Percentiles rank a stretch among this genome's conserved stretches.
Conservation (phyloP, 192 early-diverging fungal genomes). For the Umbelopsis isabellina region DNA sequence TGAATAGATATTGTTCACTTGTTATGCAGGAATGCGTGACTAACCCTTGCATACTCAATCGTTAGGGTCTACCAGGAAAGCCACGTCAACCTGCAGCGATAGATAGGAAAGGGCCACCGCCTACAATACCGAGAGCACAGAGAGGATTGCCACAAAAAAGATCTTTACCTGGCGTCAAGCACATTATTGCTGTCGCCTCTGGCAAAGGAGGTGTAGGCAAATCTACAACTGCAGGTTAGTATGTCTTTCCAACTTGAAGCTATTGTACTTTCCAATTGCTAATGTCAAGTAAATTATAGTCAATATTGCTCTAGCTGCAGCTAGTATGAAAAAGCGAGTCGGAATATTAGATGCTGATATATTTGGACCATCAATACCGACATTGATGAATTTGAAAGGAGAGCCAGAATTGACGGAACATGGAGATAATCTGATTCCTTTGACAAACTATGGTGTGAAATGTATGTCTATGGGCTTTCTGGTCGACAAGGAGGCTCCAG, state of each 20-base stretch:
- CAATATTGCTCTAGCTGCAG: slow-evolving; percentile 74
- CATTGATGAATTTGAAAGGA: slow-evolving; percentile 79
- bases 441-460: slow-evolving; percentile 85
- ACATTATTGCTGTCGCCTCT: slow-evolving; percentile 81
- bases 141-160: slow-evolving; percentile 73
- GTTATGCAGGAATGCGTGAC: too few species aligned
- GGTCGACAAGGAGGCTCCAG: slow-evolving; percentile 67
- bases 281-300: slow-evolving; percentile 44
- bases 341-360: slow-evolving; percentile 90
- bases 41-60: background rate
- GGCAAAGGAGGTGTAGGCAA: slow-evolving; percentile 95
- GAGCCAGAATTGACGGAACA: slow-evolving; percentile 67
- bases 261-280: background rate
- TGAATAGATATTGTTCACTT: too few species aligned
- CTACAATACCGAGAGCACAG: slow-evolving; percentile 53
- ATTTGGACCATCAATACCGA: slow-evolving; percentile 90
- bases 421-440: slow-evolving; percentile 66
- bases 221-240: slow-evolving; percentile 77
- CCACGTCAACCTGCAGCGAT: slow-evolving; percentile 35
- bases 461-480: slow-evolving; percentile 94
- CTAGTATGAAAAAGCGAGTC: slow-evolving; percentile 56
- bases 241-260: background rate
- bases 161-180: slow-evolving; percentile 71
- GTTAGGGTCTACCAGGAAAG: slow-evolving; percentile 51
- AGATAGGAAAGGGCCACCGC: slow-evolving; percentile 31